Evolutionary conservation across 495 filamentous ascomycete genomes (phyloP), one percentile per base, ranked within the genome.

Genomic region (Penicillium angulare): DNA sequence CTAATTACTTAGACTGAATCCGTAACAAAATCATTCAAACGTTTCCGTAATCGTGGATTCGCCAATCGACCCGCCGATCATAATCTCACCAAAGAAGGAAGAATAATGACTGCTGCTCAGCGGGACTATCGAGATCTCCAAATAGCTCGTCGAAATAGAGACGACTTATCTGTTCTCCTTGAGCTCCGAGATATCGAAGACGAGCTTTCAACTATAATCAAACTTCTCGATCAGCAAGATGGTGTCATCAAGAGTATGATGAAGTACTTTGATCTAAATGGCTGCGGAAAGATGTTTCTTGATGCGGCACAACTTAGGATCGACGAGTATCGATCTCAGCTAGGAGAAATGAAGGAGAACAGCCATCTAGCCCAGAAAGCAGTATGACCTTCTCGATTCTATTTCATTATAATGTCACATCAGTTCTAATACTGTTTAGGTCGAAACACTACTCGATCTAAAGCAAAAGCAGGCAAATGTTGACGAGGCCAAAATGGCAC

Each of bases 401-500:
- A 7, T n/a, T 3, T 35, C 0, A 8, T 1, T 7, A 13, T 20
- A 7, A 7, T 32, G 29, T 3, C n/a, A 31, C 24, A 32, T 33
- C 0, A 5, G 20, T n/a, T n/a, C 31, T 53, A 31, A 58, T 33
- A 15, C 22, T 8, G 6, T 36, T 1, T 48, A 84, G 77, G 85
- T 82, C 46, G 81, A 85, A 51, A 84, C 84, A 29, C 74, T 86
- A 9, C 75, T 86, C 7, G 82, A 86, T 60, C 80, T 87, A 65
- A 83, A 83, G 40, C 83, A 86, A 47, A 83, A 84, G 23, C 84
- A 87, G 50, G 83, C 83, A 1, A 84, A 86, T 52, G 81, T 86
- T 1, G 81, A 86, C 56, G 84, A 87, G 50, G 79, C 83, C 6
- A 81, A 82, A 32, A 77, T 83, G 63, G 82, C 84, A 2, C 73